A percentile compares a stretch with the other conserved stretches of the same genome.
phyloP scores from a whole-genome alignment of 2,329 filamentous ascomycete species.

The Ceratocystiopsis sp. region DNA sequence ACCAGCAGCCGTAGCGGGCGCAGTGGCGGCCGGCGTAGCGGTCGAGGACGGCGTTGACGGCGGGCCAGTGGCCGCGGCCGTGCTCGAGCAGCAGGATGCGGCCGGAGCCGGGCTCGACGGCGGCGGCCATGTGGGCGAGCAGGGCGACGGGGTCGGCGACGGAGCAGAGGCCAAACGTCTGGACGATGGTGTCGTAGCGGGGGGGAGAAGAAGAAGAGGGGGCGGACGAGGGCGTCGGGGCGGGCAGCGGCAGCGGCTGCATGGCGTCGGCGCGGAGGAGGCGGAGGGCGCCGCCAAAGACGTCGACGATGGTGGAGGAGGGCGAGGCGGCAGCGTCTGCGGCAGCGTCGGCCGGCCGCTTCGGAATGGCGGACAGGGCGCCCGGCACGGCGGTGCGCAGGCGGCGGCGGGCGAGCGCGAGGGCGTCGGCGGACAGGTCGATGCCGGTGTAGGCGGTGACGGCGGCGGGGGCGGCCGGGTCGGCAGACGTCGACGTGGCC shows the following conservation, averaged over 20 bases:
- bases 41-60: constrained; percentile 40
- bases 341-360: constrained; percentile 9
- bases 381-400: constrained; percentile 27
- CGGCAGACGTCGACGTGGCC: constrained; percentile 8
- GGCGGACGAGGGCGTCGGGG: not conserved
- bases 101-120: constrained; percentile 35
- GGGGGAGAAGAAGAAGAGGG: not conserved
- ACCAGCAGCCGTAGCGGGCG: constrained; percentile 47
- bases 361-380: constrained; percentile 22
- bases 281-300: constrained; percentile 10
- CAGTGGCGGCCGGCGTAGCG: constrained; percentile 37
- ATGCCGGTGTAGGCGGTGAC: constrained; percentile 43
- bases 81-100: constrained; percentile 46
- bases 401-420: constrained; percentile 37
- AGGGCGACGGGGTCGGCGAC: constrained; percentile 38
- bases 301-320: constrained; percentile 6
- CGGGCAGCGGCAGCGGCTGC: constrained; percentile 20
- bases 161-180: constrained; percentile 49
- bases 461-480: constrained; percentile 4
- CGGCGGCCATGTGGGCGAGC: constrained; percentile 33
- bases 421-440: constrained; percentile 43
- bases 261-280: constrained; percentile 26
- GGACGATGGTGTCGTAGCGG: constrained; percentile 45
- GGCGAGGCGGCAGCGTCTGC: constrained; percentile 21
- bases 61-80: constrained; percentile 36